These are phyloP conservation scores for Jamesozyma jinghongensis DNA, from an alignment of 805 yeast species.

Conservation along the genomic window DNA sequence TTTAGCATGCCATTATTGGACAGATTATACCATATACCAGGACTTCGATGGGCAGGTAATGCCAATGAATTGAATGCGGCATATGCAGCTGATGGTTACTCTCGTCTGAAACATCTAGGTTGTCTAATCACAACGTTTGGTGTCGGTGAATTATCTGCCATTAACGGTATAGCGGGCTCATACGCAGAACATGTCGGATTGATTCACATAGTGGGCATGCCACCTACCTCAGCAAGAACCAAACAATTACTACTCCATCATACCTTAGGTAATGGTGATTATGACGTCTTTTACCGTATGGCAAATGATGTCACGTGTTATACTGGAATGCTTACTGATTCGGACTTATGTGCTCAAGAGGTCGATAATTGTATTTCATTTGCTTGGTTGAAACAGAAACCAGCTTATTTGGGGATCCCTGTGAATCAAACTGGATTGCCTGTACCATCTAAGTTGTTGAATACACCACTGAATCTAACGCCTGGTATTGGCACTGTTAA, in stretches of 20 bases:
- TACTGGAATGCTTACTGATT: constrained; percentile 47
- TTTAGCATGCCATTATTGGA: constrained; percentile 60
- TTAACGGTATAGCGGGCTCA: constrained; percentile 78
- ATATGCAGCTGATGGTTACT: constrained; percentile 85
- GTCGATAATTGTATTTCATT: constrained; percentile 60
- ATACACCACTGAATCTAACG: constrained; percentile 46
- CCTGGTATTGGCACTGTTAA: not conserved
- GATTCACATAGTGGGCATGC: constrained; percentile 78
- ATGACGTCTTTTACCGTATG: constrained; percentile 61
- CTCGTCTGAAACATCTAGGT: constrained; percentile 39
- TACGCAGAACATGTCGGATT: constrained; percentile 76
- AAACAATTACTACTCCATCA: constrained; percentile 58
- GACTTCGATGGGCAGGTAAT: constrained; percentile 64
- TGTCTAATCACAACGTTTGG: constrained; percentile 56
- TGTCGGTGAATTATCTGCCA: constrained; percentile 81
- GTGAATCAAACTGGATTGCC: constrained; percentile 57
- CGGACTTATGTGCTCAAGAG: constrained; percentile 48
- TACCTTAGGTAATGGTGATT: constrained; percentile 70
- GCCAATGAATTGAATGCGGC: constrained; percentile 89
- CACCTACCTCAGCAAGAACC: constrained; percentile 33
- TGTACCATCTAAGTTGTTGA: constrained; percentile 43
- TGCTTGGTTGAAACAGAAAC: constrained; percentile 61
- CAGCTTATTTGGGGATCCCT: constrained; percentile 70
- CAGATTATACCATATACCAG: constrained; percentile 44
- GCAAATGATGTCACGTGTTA: constrained; percentile 54